Percentiles rank a stretch among this genome's conserved stretches.
phyloP scores from a whole-genome alignment of 2,329 filamentous ascomycete species.

The Periconia sp. region DNA sequence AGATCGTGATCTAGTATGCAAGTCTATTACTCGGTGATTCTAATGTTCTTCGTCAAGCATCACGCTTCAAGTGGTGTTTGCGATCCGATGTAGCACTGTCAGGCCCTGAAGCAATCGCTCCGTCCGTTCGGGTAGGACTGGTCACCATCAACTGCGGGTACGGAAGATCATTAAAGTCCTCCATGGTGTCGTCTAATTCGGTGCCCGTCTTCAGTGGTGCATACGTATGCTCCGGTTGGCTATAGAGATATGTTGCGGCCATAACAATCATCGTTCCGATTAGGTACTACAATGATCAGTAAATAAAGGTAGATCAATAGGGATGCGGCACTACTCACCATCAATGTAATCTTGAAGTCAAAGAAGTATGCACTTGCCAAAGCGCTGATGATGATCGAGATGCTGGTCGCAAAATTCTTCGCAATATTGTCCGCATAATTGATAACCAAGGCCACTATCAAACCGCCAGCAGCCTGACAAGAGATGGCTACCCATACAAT shows the following conservation, averaged over 20 bases:
- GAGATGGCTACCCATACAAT: constrained; percentile 86
- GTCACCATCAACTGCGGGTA: constrained; percentile 7
- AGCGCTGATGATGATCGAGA: constrained; percentile 88
- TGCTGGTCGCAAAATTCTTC: constrained; percentile 91
- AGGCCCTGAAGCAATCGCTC: constrained; percentile 17
- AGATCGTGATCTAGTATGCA: too few relatives aligned
- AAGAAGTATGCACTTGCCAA: constrained; percentile 87
- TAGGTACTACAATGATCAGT: constrained; percentile 76
- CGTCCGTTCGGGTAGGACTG: constrained; percentile 19
- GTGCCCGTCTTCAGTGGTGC: constrained; percentile 72
- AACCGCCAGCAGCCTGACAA: constrained; percentile 82
- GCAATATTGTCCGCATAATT: constrained; percentile 88
- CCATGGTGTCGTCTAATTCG: constrained; percentile 51
- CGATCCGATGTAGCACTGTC: constrained; percentile 30
- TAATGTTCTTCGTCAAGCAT: too few relatives aligned
- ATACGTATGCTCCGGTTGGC: constrained; percentile 63
- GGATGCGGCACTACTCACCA: constrained; percentile 41
- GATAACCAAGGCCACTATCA: constrained; percentile 82
- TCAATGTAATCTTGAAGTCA: constrained; percentile 71
- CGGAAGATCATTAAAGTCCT: too few relatives aligned
- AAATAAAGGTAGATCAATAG: too few relatives aligned
- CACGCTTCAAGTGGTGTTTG: not conserved
- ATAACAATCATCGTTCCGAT: constrained; percentile 81
- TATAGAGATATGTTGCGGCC: constrained; percentile 85
- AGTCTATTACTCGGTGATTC: too few relatives aligned